These are phyloP conservation scores for Pseudozyma tsukubaensis DNA, from an alignment of 1,284 basidiomycete species.

Conservation along the genomic window DNA sequence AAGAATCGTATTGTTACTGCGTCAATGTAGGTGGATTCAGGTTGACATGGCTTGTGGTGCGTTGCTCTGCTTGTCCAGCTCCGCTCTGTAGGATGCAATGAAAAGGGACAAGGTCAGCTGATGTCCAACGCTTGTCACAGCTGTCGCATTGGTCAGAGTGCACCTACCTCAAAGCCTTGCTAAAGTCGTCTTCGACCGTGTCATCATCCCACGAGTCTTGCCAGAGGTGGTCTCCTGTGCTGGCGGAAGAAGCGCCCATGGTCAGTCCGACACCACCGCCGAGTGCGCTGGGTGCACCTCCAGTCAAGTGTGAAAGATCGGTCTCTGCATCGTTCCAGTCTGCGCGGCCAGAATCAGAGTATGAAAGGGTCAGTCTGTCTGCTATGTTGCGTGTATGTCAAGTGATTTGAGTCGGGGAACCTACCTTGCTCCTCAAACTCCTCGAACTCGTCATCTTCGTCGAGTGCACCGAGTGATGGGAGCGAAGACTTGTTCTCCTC, in stretches of 20 bases:
- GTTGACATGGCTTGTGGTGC: slow-evolving; percentile 56
- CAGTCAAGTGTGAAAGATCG: slow-evolving; percentile 77
- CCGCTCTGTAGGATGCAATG: slow-evolving; percentile 32
- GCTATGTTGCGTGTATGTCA: not conserved
- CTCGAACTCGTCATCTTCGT: slow-evolving; percentile 69
- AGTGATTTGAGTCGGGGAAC: not conserved
- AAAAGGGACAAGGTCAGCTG: not conserved
- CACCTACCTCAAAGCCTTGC: slow-evolving; percentile 86
- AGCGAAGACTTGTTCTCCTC: slow-evolving; percentile 40
- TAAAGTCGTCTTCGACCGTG: slow-evolving; percentile 97
- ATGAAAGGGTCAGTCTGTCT: not conserved
- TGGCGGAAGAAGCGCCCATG: slow-evolving; percentile 45
- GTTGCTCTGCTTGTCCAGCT: slow-evolving; percentile 54
- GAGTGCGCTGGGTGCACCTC: slow-evolving; percentile 31
- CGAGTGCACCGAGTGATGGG: slow-evolving; percentile 62
- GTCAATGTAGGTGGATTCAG: slow-evolving; percentile 9
- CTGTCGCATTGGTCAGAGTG: no score
- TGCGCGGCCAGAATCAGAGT: slow-evolving; percentile 70
- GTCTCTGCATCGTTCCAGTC: slow-evolving; percentile 88
- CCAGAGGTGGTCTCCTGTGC: slow-evolving; percentile 79
- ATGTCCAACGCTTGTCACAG: not conserved
- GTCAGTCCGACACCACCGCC: slow-evolving; percentile 46
- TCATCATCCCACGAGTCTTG: slow-evolving; percentile 99
- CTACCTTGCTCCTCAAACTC: slow-evolving; percentile 67
- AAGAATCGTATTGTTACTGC: slow-evolving; percentile 4